Evolutionary conservation across 108 stramenopile genomes (phyloP), one percentile per base, ranked within the genome.

Genomic region (Skeletonema potamos): DNA sequence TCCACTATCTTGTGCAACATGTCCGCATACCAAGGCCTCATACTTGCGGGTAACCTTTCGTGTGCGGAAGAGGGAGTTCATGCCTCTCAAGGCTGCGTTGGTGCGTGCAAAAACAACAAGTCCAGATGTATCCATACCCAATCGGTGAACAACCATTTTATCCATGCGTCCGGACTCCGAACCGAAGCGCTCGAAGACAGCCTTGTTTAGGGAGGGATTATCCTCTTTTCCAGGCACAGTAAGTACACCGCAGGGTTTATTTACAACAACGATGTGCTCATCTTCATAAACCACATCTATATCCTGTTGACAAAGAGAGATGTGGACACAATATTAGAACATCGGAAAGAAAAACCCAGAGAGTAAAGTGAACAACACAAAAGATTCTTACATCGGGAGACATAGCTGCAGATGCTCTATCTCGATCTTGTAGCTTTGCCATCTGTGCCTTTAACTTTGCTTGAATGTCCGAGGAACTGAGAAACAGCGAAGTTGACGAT

Each of bases 11-110:
- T 83, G 75, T 72, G 80, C 78, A 30, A 94, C 69, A 60, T 88
- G 83, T 46, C 92, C 92, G 27, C 86, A 87, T 11, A 91, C 89
- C 56, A 94, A 64, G 2, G 90, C 92, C 70, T 91, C 89, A 79
- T 94, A 94, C 30, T 79, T 79, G 43, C 89, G 73, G 64, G 86
- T 83, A 20, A 93, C 89, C 58, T 87, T 83, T 33, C 92, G 84
- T 4, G 77, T 64, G 62, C 90, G 87, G 68, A 93, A 93, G 51
- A 81, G 62, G 22, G 66, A 51, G 64, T 91, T 91, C 86, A 93
- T 78, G 27, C 54, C 79, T 9, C 90, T 80, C 2, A 92, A 76
- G 24, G 83, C 82, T 56, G 90, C 78, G 70, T 86, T 90, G 61
- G 90, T 94, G 63, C 88, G 86, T 6, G 91, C 84, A 11, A 82